phyloP scores from a whole-genome alignment of 2,329 filamentous ascomycete genomes.

The Teratosphaeria destructans region DNA sequence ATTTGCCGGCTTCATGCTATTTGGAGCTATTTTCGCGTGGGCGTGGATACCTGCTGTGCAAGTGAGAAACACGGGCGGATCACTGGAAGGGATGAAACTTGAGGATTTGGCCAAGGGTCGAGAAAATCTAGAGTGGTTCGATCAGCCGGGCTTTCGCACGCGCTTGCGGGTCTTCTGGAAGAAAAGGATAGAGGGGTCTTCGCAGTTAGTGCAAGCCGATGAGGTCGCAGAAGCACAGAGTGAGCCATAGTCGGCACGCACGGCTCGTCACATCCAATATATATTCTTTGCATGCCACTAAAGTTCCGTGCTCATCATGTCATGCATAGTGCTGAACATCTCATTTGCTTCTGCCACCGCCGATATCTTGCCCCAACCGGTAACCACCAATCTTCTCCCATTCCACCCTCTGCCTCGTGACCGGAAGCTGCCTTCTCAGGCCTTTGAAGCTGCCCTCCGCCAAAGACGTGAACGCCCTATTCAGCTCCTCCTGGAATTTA shows the following conservation, averaged over 20 bases:
- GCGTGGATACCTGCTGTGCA: conserved; percentile 10
- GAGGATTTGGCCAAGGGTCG: background rate
- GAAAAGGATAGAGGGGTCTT: background rate
- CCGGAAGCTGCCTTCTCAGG: conserved; percentile 80
- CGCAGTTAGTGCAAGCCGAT: background rate
- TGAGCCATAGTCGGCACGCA: too few species aligned
- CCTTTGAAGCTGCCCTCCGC: conserved; percentile 95
- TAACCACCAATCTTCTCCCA: conserved; percentile 98
- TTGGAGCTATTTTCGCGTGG: conserved; percentile 7
- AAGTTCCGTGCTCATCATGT: background rate
- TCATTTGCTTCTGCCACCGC: conserved; percentile 35
- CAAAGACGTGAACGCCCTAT: conserved; percentile 75
- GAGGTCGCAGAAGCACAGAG: too few species aligned
- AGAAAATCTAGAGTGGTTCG: background rate
- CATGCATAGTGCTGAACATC: background rate
- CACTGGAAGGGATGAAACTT: background rate
- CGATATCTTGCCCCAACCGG: conserved; percentile 42
- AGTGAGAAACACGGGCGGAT: background rate
- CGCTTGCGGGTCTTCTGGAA: background rate
- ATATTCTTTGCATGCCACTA: background rate
- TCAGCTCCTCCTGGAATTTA: conserved; percentile 93
- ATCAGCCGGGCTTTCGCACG: background rate
- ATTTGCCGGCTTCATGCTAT: conserved; percentile 9
- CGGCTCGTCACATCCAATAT: too few species aligned
- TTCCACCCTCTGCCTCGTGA: conserved; percentile 97